These are phyloP conservation scores for Silene uniflora DNA, from an alignment of 148 eudicot species.

Conservation along the genomic window DNA sequence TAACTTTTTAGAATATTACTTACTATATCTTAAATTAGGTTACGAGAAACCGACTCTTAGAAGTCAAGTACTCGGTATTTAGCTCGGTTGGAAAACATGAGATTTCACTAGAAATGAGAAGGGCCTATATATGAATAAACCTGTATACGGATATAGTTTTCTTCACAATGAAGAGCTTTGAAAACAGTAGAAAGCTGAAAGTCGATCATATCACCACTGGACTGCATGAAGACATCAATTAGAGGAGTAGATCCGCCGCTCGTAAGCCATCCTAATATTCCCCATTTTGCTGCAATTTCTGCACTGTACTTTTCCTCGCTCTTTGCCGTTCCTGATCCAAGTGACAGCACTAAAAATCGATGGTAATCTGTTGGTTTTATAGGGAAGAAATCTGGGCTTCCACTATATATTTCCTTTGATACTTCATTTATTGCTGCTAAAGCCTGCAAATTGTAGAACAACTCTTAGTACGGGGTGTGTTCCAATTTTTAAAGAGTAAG, in stretches of 20 bases:
- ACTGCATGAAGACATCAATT: constrained; percentile 35
- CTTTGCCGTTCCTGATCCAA: constrained; percentile 38
- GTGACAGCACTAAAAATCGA: constrained; percentile 32
- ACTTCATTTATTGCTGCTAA: constrained; percentile 40
- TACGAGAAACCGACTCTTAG: too few relatives aligned
- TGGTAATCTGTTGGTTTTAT: constrained; percentile 31
- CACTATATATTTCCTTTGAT: constrained; percentile 30
- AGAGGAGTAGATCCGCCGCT: constrained; percentile 30
- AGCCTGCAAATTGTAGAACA: constrained; percentile 13
- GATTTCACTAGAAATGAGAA: too few relatives aligned
- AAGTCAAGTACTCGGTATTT: too few relatives aligned
- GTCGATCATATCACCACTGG: constrained; percentile 48
- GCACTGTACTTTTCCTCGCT: constrained; percentile 27
- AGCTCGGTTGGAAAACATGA: too few relatives aligned
- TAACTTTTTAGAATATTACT: too few relatives aligned
- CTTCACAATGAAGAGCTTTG: constrained; percentile 33
- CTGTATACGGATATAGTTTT: constrained; percentile 46
- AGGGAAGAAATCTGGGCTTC: constrained; percentile 31
- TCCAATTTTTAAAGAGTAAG: too few relatives aligned
- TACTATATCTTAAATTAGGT: too few relatives aligned
- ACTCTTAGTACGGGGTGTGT: too few relatives aligned
- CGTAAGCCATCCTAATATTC: constrained; percentile 34
- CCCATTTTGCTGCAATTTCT: constrained; percentile 32
- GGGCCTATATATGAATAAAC: neutral
- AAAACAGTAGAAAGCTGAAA: constrained; percentile 31